A percentile compares a stretch with the other conserved stretches of the same genome.
Conservation (phyloP, 2,329 filamentous ascomycete species). For the Simplicillium sp. region DNA sequence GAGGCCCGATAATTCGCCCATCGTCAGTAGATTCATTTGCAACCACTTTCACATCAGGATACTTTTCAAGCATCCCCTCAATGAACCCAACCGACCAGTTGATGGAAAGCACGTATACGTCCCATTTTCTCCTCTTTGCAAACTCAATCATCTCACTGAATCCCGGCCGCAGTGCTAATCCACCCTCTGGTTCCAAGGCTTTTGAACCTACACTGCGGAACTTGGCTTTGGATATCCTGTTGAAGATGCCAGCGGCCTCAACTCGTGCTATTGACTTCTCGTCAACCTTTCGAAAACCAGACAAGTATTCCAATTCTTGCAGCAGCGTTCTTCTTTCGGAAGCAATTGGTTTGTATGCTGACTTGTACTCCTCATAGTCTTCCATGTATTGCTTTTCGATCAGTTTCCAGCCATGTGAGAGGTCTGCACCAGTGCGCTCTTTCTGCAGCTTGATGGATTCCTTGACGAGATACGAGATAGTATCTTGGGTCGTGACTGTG, state of each 20-base stretch:
- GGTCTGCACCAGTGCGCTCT: slow-evolving; percentile 16
- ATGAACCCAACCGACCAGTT: slow-evolving; percentile 43
- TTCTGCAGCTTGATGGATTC: slow-evolving; percentile 28
- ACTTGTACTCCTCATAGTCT: slow-evolving; percentile 28
- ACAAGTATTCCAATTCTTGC: slow-evolving; percentile 33
- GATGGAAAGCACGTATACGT: slow-evolving; percentile 36
- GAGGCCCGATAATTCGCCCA: slow-evolving; percentile 32
- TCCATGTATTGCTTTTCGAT: slow-evolving; percentile 35
- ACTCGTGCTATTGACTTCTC: slow-evolving; percentile 34
- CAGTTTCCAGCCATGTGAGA: slow-evolving; percentile 30
- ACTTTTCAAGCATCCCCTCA: slow-evolving; percentile 27
- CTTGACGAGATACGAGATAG: slow-evolving; percentile 36
- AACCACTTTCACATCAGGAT: slow-evolving; percentile 22
- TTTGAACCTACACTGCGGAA: slow-evolving; percentile 28
- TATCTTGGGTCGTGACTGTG: slow-evolving; percentile 46
- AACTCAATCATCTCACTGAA: slow-evolving; percentile 23
- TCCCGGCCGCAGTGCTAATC: slow-evolving; percentile 27
- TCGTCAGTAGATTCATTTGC: slow-evolving; percentile 32
- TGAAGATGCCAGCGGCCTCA: slow-evolving; percentile 33
- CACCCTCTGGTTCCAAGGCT: slow-evolving; percentile 19
- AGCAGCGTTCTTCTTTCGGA: slow-evolving; percentile 20
- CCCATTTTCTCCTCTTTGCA: slow-evolving; percentile 21
- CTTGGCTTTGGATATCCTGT: slow-evolving; percentile 20
- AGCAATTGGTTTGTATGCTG: slow-evolving; percentile 21
- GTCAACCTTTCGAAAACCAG: slow-evolving; percentile 34